A percentile compares a stretch with the other conserved stretches of the same genome.
These are phyloP conservation scores for Panicum hallii DNA, from an alignment of 202 grass and related monocot species.

Conservation along the genomic window DNA sequence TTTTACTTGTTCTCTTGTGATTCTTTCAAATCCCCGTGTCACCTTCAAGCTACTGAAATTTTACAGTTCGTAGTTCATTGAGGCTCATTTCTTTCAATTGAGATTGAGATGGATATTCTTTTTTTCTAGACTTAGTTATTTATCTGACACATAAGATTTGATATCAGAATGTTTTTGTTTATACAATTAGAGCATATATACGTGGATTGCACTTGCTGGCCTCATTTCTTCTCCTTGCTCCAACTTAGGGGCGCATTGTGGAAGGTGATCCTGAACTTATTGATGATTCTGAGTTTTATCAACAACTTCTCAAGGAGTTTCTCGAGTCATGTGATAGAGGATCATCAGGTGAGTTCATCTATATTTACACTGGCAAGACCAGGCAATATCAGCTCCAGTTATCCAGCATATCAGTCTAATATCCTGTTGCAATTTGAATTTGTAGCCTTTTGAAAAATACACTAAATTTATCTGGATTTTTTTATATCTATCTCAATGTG, in stretches of 20 bases:
- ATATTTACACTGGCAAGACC: not conserved
- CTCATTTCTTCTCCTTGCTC: constrained; percentile 28
- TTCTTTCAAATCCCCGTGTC: constrained; percentile 11
- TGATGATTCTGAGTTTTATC: constrained; percentile 94
- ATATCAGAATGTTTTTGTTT: not conserved
- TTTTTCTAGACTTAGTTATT: not conserved
- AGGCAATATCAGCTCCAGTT: not conserved
- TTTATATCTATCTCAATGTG: not conserved
- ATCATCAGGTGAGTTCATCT: constrained; percentile 61
- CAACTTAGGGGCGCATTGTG: constrained; percentile 49
- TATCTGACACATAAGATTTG: not conserved
- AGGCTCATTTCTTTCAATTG: constrained; percentile 5
- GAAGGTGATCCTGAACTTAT: constrained; percentile 91
- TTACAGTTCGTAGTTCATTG: not conserved
- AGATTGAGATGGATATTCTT: not conserved
- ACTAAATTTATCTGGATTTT: not conserved
- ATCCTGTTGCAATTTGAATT: not conserved
- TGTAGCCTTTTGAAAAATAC: not conserved
- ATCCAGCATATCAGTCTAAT: not conserved
- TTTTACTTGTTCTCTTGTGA: constrained; percentile 10
- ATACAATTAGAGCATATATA: not conserved
- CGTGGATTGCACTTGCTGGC: not conserved
- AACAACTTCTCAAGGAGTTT: constrained; percentile 96
- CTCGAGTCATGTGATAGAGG: constrained; percentile 77
- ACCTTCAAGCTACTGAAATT: constrained; percentile 25